Base-by-base conservation (phyloP, 306 rosid genomes). In the Oxytropis ochrocephala region DNA sequence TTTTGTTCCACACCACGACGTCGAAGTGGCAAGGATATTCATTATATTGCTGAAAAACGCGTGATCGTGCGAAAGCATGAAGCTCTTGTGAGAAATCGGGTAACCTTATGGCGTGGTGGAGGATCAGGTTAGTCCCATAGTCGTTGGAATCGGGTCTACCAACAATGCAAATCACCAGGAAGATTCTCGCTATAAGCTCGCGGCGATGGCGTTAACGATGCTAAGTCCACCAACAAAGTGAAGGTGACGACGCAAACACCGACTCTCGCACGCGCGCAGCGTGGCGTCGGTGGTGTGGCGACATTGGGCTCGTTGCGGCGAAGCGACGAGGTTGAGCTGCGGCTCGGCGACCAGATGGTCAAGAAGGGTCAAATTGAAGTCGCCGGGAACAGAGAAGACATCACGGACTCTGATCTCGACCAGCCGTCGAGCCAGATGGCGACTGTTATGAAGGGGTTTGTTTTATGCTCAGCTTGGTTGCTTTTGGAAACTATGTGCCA, bases 291-390 rank as follows among this genome's bases (percentile, higher is more conserved):
- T 96, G 0, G 96, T 95, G 51, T 87, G 87, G 11, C 97, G 2
- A 95, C 96, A 79, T 87, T 91, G 80, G 87, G 96, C 72, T 89
- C 97, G 79, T 89, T 92, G 74, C 97, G 89, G 85, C 97, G n/a
- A 92, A 59, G 96, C 96, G 62, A 92, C 8, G 62, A 85, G 66
- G 80, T 87, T 84, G 78, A 92, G 92, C 56, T 30, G 53, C 0
- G 95, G 95, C 80, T 91, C 94, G 41, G 85, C 87, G 11, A 89
- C 24, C 65, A 91, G 67, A 77, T 91, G 88, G 73, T 91, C 97
- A 14, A 91, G 84, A 11, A 91, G 97, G 6, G 90, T 74, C 66
- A 91, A 70, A 52, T 91, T 91, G 86, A 91, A 89, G 82, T 89
- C 97, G 4, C 97, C 94, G n/a, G 96, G 87, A 24, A 91, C 96